These are phyloP conservation scores for Boletus rufocinnamomeus DNA, from an alignment of 768 basidiomycete species.

Conservation along the genomic window DNA sequence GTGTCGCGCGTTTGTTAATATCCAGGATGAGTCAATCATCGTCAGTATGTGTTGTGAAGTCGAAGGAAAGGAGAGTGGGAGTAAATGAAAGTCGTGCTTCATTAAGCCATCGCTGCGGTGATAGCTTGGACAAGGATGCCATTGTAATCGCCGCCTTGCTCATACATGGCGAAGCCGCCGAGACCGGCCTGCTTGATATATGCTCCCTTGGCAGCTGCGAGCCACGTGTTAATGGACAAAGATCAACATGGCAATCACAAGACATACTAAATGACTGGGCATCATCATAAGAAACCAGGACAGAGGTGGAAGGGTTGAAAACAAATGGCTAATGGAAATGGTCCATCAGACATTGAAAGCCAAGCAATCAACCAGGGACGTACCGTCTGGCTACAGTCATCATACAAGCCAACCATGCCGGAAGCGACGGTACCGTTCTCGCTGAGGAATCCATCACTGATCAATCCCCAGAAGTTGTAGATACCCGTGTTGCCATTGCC, in stretches of 20 bases:
- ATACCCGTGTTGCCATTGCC: constrained; percentile 49
- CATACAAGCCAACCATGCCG: constrained; percentile 56
- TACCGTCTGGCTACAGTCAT: constrained; percentile 76
- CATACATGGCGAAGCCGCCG: constrained; percentile 47
- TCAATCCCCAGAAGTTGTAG: constrained; percentile 65
- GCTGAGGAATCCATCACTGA: constrained; percentile 56
- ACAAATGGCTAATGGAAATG: constrained; percentile 56
- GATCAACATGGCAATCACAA: not conserved
- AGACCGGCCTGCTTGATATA: constrained; percentile 40
- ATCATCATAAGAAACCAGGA: constrained; percentile 70
- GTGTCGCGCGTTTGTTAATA: not conserved
- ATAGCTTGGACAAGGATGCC: constrained; percentile 39
- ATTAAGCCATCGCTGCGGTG: constrained; percentile 26
- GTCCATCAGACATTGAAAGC: constrained; percentile 5
- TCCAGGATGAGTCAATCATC: constrained; percentile 28
- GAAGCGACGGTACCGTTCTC: constrained; percentile 47
- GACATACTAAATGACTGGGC: constrained; percentile 53
- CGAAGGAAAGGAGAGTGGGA: constrained; percentile 12
- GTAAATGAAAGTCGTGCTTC: constrained; percentile 9
- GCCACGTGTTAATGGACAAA: not conserved
- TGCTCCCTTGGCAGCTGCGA: constrained; percentile 43
- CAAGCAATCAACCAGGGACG: constrained; percentile 20
- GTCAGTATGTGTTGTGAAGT: constrained; percentile 1
- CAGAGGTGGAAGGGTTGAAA: constrained; percentile 53
- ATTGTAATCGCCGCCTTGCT: constrained; percentile 45